Evolutionary conservation across 2,329 filamentous ascomycete genomes (phyloP).

Genomic region (Calonectria henricotiae): DNA sequence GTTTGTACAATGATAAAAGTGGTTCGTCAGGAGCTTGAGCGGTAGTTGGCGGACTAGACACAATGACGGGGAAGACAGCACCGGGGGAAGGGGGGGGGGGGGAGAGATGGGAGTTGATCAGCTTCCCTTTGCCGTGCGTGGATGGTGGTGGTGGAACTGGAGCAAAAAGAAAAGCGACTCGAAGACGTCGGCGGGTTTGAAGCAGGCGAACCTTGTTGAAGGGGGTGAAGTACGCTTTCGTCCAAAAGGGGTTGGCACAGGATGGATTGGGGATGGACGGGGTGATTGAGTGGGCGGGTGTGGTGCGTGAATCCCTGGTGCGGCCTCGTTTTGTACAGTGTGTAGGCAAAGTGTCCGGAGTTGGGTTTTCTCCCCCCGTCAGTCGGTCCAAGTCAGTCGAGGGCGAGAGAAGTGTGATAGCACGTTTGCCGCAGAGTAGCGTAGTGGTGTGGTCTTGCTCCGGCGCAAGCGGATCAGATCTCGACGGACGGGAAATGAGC

Average conservation of each 20-base stretch:
- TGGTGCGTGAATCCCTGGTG: conserved; percentile 29
- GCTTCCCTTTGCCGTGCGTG: conserved; percentile 25
- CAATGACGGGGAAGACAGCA: conserved; percentile 31
- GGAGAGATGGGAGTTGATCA: conserved; percentile 28
- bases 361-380: conserved; percentile 12
- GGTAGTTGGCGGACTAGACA: conserved; percentile 34
- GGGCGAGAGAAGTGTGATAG: conserved; percentile 7
- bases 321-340: conserved; percentile 25
- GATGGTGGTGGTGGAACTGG: conserved; percentile 20
- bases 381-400: conserved; percentile 7
- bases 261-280: conserved; percentile 44
- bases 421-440: conserved; percentile 10
- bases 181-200: conserved; percentile 39
- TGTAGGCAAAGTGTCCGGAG: conserved; percentile 13
- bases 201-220: conserved; percentile 36
- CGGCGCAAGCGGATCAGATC: conserved; percentile 37
- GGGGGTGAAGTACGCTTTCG: conserved; percentile 35
- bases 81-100: conserved; percentile 23
- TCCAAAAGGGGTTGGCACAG: conserved; percentile 51
- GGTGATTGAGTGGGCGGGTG: conserved; percentile 26
- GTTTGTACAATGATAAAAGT: conserved; percentile 12
- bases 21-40: conserved; percentile 28
- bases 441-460: conserved; percentile 30
- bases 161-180: conserved; percentile 39
- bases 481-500: conserved; percentile 49